Percentiles rank a stretch among this genome's conserved stretches.
Conservation (phyloP, 2,329 filamentous ascomycete species). For the Colletotrichum theobromicola region DNA sequence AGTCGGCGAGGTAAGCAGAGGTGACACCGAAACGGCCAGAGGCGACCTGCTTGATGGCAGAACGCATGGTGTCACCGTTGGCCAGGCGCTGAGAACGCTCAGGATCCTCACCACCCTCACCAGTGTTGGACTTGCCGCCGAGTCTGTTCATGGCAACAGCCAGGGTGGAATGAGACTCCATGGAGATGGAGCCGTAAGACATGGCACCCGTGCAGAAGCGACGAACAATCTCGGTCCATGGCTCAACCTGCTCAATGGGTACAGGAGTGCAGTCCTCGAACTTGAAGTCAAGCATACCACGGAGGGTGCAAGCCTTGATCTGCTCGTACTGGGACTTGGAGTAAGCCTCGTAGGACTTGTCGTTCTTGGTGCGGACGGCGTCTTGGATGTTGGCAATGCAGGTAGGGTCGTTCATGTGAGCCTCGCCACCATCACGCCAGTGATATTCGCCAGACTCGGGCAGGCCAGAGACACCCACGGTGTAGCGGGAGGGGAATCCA, state of each 20-base stretch:
- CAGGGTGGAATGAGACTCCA: slow-evolving; percentile 96
- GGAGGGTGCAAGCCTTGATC: slow-evolving; percentile 94
- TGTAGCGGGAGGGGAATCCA: slow-evolving; percentile 83
- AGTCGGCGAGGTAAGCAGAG: slow-evolving; percentile 90
- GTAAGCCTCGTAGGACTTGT: slow-evolving; percentile 98
- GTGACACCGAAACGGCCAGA: slow-evolving; percentile 97
- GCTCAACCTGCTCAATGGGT: slow-evolving; percentile 95
- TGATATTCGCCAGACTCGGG: slow-evolving; percentile 96
- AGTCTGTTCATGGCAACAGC: slow-evolving; percentile 97
- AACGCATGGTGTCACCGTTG: slow-evolving; percentile 96
- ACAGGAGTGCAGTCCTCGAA: slow-evolving; percentile 86
- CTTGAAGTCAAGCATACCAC: slow-evolving; percentile 94
- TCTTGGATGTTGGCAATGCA: slow-evolving; percentile 98
- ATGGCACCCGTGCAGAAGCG: slow-evolving; percentile 97
- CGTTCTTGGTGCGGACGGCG: slow-evolving; percentile 94
- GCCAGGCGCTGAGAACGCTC: slow-evolving; percentile 86
- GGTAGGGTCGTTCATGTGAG: slow-evolving; percentile 92
- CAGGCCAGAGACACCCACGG: slow-evolving; percentile 78
- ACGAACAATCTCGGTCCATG: slow-evolving; percentile 97
- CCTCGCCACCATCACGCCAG: slow-evolving; percentile 95
- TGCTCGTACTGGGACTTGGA: slow-evolving; percentile 92
- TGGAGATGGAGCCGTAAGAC: slow-evolving; percentile 98
- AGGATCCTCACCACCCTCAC: slow-evolving; percentile 94
- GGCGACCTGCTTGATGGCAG: slow-evolving; percentile 96
- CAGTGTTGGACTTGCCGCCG: slow-evolving; percentile 96